These are phyloP conservation scores for Chrysopogon serrulatus DNA, from an alignment of 176 grass and related monocot species.

Conservation along the genomic window DNA sequence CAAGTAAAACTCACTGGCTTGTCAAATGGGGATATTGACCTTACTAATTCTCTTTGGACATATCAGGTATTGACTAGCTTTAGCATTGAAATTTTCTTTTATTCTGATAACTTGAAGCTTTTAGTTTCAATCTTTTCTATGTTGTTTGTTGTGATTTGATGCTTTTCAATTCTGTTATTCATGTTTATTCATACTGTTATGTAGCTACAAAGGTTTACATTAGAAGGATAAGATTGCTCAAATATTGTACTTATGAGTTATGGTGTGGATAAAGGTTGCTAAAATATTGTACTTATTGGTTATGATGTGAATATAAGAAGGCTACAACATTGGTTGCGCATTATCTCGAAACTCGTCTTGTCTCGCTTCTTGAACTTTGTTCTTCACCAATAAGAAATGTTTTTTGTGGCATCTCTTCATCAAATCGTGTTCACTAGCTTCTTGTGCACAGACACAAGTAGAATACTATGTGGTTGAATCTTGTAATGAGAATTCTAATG, in stretches of 20 bases:
- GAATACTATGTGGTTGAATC: background rate
- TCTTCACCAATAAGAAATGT: background rate
- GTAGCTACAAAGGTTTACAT: background rate
- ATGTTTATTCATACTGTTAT: slow-evolving; percentile 1
- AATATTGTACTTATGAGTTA: background rate
- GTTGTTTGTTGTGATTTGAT: background rate
- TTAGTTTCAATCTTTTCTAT: background rate
- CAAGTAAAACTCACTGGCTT: slow-evolving; percentile 85
- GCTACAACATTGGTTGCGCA: background rate
- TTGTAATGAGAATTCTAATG: background rate
- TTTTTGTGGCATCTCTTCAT: background rate
- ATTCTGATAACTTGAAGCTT: background rate
- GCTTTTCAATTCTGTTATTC: background rate
- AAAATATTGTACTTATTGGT: background rate
- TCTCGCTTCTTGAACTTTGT: background rate
- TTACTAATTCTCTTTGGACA: slow-evolving; percentile 72
- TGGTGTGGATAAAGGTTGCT: background rate
- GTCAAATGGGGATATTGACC: slow-evolving; percentile 68
- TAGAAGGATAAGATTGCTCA: slow-evolving; percentile 3
- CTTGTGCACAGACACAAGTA: background rate
- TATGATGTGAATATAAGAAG: background rate
- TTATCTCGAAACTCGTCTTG: background rate
- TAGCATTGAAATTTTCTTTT: background rate
- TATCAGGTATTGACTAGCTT: slow-evolving; percentile 64
- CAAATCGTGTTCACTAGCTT: background rate